phyloP scores from a whole-genome alignment of 1,139 yeast genomes.

The Lodderomyces parapsilosis region DNA sequence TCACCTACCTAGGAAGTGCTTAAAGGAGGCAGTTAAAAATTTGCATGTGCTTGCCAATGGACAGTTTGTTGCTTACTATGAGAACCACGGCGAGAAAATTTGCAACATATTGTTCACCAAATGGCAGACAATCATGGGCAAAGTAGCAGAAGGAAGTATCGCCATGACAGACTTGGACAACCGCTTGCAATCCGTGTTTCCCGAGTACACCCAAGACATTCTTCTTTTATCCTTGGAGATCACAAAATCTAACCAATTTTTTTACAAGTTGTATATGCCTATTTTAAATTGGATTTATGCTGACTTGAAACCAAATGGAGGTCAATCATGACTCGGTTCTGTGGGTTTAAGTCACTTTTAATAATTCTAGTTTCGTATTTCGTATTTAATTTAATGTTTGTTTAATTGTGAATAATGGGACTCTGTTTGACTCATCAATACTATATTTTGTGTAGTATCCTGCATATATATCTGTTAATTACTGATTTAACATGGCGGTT shows the following conservation, averaged over 20 bases:
- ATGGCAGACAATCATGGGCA: not conserved
- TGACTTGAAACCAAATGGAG: constrained; percentile 21
- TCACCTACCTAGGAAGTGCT: not conserved
- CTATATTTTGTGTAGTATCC: not conserved
- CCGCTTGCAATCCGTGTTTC: not conserved
- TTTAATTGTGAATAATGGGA: not conserved
- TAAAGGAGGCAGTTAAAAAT: not conserved
- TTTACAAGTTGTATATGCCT: constrained; percentile 27
- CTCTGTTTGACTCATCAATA: not conserved
- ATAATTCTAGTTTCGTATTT: too few species aligned
- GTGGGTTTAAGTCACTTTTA: too few species aligned
- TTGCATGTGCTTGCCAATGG: not conserved
- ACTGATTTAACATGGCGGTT: constrained; percentile 45
- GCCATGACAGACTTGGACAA: not conserved
- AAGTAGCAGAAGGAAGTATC: constrained; percentile 8
- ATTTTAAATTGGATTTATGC: constrained; percentile 31
- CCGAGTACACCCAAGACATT: not conserved
- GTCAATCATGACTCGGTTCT: not conserved
- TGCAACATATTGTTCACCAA: constrained; percentile 8
- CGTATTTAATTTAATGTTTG: too few species aligned
- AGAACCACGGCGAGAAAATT: constrained; percentile 7
- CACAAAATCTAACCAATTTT: constrained; percentile 10
- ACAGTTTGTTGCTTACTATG: constrained; percentile 8
- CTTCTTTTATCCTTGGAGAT: constrained; percentile 11
- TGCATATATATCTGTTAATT: not conserved